These are phyloP conservation scores for Stachybotrys echinatus DNA, from an alignment of 2,329 filamentous ascomycete genomes.

Conservation along the genomic window DNA sequence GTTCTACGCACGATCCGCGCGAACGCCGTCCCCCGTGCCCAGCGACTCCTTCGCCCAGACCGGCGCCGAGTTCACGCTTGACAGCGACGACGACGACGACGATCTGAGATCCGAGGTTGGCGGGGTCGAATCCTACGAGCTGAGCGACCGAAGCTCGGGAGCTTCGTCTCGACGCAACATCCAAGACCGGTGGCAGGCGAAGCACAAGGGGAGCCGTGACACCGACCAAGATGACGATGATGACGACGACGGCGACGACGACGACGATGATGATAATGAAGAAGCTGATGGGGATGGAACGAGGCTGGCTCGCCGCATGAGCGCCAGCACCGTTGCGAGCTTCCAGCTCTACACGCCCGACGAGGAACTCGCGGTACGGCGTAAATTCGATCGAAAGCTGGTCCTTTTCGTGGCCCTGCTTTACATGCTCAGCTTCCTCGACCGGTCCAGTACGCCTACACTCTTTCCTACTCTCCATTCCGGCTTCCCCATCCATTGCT, in stretches of 20 bases:
- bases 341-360: slow-evolving; percentile 48
- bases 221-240: slow-evolving; percentile 6
- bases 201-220: slow-evolving; percentile 5
- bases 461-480: background rate
- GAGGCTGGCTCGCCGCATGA: slow-evolving; percentile 15
- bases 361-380: slow-evolving; percentile 67
- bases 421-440: slow-evolving; percentile 81
- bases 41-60: slow-evolving; percentile 33
- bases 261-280: slow-evolving; percentile 8
- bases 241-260: slow-evolving; percentile 10
- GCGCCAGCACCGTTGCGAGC: slow-evolving; percentile 26
- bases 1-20: slow-evolving; percentile 16
- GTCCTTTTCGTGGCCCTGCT: slow-evolving; percentile 77
- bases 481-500: background rate
- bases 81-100: slow-evolving; percentile 25
- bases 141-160: slow-evolving; percentile 13
- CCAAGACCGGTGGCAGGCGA: background rate
- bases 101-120: slow-evolving; percentile 26
- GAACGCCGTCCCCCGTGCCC: slow-evolving; percentile 8
- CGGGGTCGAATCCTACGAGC: slow-evolving; percentile 25
- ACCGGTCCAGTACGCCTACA: slow-evolving; percentile 67
- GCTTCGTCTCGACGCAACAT: background rate
- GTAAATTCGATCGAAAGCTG: slow-evolving; percentile 71
- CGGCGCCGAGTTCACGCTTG: slow-evolving; percentile 28
- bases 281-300: slow-evolving; percentile 13